phyloP scores from a whole-genome alignment of 371 early-diverging fungal species.

The Mycotypha africana region DNA sequence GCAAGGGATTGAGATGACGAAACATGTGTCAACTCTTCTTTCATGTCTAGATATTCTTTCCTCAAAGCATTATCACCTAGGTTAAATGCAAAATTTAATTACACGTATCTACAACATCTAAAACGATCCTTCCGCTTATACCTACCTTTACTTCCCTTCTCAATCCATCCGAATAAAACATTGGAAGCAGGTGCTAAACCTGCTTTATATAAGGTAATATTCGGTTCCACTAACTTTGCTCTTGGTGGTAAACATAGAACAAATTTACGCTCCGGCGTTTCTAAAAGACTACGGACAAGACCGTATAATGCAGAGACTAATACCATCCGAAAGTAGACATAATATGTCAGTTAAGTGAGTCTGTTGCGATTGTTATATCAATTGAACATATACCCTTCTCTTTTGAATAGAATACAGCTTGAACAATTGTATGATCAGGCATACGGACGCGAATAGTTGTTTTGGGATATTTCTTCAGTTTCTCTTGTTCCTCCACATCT shows the following conservation, averaged over 20 bases:
- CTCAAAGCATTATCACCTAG: slow-evolving; percentile 2
- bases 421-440: slow-evolving; percentile 37
- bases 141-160: slow-evolving; percentile 22
- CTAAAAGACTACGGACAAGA: slow-evolving; percentile 31
- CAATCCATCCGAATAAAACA: slow-evolving; percentile 43
- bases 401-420: slow-evolving; percentile 36
- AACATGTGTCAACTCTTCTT: slow-evolving; percentile 20
- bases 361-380: background rate
- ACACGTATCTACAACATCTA: too few species aligned
- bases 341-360: too few species aligned
- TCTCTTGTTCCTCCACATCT: slow-evolving; percentile 35
- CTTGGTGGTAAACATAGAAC: slow-evolving; percentile 43
- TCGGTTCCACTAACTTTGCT: slow-evolving; percentile 32
- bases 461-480: slow-evolving; percentile 39
- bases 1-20: slow-evolving; percentile 6
- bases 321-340: too few species aligned
- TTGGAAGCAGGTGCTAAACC: slow-evolving; percentile 44
- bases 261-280: slow-evolving; percentile 39
- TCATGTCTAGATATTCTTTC: slow-evolving; percentile 25
- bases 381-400: slow-evolving; percentile 28
- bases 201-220: slow-evolving; percentile 35
- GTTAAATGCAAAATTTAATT: too few species aligned
- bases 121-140: too few species aligned
- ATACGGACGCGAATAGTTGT: slow-evolving; percentile 44
- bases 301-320: slow-evolving; percentile 38